Percentiles rank a stretch among this genome's conserved stretches.
Conservation (phyloP, 2,329 filamentous ascomycete species). For the Epichloe baconii region DNA sequence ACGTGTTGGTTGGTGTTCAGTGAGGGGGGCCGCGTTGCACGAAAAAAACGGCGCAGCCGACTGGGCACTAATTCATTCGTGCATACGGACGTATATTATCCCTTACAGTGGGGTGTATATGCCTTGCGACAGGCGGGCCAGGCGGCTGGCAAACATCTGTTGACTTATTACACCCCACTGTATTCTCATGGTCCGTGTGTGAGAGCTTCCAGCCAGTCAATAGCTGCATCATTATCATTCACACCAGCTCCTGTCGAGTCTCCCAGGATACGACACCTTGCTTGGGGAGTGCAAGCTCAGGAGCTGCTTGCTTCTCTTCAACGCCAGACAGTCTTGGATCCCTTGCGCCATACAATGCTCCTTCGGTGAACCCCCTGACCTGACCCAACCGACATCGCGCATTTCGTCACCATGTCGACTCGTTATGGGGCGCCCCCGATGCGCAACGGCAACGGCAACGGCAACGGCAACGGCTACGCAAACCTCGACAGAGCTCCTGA, state of each 20-base stretch:
- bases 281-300: neutral
- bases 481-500: constrained; percentile 27
- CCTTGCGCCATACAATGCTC: constrained; percentile 8
- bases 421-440: constrained; percentile 29
- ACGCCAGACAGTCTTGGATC: neutral
- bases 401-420: constrained; percentile 31
- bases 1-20: too few relatives aligned
- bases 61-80: too few relatives aligned
- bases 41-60: too few relatives aligned
- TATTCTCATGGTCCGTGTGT: too few relatives aligned
- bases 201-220: too few relatives aligned
- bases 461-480: constrained; percentile 29
- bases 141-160: neutral
- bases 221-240: too few relatives aligned
- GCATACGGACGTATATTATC: too few relatives aligned
- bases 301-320: neutral
- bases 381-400: neutral
- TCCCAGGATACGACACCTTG: neutral
- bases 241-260: neutral
- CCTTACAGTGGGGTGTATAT: too few relatives aligned
- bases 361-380: neutral
- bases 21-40: too few relatives aligned
- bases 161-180: neutral
- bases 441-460: constrained; percentile 24
- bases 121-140: too few relatives aligned